Conservation (phyloP, 176 grass and related monocot species). For the Musa itinerans region DNA sequence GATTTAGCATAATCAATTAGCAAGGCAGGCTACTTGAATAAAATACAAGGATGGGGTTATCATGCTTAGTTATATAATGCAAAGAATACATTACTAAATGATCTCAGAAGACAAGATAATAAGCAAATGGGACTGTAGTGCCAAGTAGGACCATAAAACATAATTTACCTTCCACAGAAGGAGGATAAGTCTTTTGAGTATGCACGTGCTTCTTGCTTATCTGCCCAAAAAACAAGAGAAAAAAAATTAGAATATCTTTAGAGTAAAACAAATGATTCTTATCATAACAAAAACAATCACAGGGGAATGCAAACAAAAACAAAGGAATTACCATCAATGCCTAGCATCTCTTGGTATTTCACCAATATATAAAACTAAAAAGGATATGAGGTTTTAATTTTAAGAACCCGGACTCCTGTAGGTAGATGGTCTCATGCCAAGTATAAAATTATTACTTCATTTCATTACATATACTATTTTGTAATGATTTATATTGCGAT, state of each 20-base stretch:
- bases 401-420: no score
- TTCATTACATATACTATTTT: no score
- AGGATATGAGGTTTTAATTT: no score
- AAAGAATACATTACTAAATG: no score
- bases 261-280: neutral
- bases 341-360: neutral
- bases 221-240: constrained; percentile 28
- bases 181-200: constrained; percentile 82
- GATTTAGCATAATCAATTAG: neutral
- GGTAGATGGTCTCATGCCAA: no score
- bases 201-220: constrained; percentile 80
- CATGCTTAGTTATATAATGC: neutral
- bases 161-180: constrained; percentile 85
- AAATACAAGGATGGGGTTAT: neutral
- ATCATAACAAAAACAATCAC: constrained; percentile 2
- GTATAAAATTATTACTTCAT: no score
- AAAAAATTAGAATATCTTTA: neutral
- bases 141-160: neutral
- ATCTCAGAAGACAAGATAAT: neutral
- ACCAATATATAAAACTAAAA: no score
- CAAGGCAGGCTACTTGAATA: neutral
- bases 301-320: no score
- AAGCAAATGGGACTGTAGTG: neutral
- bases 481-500: no score
- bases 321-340: neutral